Percentiles rank a stretch among this genome's conserved stretches.
Conservation (phyloP, 139 green algal species). For the Micractinium conductrix region DNA sequence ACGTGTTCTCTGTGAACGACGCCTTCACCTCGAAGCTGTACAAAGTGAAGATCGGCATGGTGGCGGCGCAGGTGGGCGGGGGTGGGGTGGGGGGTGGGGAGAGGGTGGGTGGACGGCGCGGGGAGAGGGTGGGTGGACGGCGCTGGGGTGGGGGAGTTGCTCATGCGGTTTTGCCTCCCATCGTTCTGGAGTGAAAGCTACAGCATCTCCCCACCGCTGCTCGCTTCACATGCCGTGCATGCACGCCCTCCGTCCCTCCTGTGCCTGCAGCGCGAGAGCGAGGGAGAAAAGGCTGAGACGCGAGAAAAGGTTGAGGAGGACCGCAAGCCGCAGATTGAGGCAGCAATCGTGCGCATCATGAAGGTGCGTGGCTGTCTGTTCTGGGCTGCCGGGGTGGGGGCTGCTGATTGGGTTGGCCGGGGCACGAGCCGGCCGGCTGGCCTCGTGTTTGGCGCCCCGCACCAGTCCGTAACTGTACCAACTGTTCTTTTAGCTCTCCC, state of each 20-base stretch:
- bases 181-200: no score
- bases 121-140: background rate
- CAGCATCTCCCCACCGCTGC: no score
- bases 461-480: no score
- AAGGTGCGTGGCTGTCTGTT: slow-evolving; percentile 86
- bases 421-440: no score
- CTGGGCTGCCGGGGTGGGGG: background rate
- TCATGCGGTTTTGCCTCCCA: no score
- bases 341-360: slow-evolving; percentile 98
- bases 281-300: slow-evolving; percentile 91
- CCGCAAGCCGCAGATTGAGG: slow-evolving; percentile 98
- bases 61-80: slow-evolving; percentile 25
- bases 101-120: no score
- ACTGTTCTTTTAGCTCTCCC: no score
- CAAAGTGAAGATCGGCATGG: slow-evolving; percentile 78
- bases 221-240: no score
- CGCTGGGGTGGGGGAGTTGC: no score
- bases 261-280: slow-evolving; percentile 79
- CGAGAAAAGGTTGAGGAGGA: slow-evolving; percentile 92
- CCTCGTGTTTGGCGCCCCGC: no score
- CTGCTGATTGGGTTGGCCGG: background rate
- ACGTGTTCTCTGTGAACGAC: slow-evolving; percentile 95
- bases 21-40: slow-evolving; percentile 84
- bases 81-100: no score
- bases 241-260: slow-evolving; percentile 32